Percentiles rank a stretch among this genome's conserved stretches.
Evolutionary conservation across 306 rosid species (phyloP).

Genomic region (Psophocarpus tetragonolobus): DNA sequence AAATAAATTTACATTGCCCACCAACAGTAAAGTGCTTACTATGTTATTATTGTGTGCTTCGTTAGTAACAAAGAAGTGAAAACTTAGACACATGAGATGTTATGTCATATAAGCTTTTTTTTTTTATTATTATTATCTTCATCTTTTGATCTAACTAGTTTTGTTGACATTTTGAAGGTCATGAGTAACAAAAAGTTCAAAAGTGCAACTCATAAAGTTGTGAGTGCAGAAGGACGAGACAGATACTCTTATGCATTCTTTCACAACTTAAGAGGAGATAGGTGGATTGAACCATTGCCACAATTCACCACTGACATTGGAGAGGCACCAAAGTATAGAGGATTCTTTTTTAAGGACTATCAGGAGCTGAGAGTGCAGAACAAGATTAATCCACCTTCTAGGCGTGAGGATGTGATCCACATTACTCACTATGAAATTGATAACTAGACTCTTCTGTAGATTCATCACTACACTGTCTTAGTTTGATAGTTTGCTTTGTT

Average conservation of each 20-base stretch:
- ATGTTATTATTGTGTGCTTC: not conserved
- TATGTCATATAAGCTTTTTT: not conserved
- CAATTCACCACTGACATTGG: slow-evolving; percentile 53
- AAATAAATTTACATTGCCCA: not conserved
- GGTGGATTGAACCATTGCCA: slow-evolving; percentile 55
- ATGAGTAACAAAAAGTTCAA: slow-evolving; percentile 53
- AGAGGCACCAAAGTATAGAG: slow-evolving; percentile 50
- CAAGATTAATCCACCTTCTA: slow-evolving; percentile 53
- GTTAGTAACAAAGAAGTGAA: not conserved
- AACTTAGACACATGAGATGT: not conserved
- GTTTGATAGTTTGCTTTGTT: too few relatives aligned
- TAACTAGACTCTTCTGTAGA: not conserved
- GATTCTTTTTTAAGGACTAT: slow-evolving; percentile 49
- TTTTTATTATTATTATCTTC: not conserved
- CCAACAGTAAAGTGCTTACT: not conserved
- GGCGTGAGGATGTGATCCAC: slow-evolving; percentile 44
- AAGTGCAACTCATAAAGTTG: slow-evolving; percentile 56
- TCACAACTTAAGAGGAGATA: slow-evolving; percentile 47
- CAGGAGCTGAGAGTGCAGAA: slow-evolving; percentile 42
- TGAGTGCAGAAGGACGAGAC: slow-evolving; percentile 39
- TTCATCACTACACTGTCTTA: too few relatives aligned
- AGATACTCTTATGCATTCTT: slow-evolving; percentile 51
- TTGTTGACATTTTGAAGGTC: slow-evolving; percentile 40
- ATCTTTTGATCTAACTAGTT: not conserved
- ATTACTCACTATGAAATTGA: slow-evolving; percentile 50